Conservation (phyloP, 2,329 filamentous ascomycete species). For the Fusarium sp. region DNA sequence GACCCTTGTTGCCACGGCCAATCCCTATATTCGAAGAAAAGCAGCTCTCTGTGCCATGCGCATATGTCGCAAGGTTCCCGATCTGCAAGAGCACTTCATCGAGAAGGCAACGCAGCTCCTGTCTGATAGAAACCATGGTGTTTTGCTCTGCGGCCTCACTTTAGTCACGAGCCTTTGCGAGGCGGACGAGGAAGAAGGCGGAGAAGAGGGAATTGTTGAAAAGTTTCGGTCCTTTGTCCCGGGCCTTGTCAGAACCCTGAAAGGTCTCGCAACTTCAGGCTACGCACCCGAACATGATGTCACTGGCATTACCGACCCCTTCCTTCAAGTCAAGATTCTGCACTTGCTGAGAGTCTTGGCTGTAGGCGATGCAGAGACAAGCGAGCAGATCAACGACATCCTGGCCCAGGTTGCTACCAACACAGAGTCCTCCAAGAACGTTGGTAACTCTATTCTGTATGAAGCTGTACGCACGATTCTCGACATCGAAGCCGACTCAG, state of each 20-base stretch:
- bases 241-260: constrained; percentile 88
- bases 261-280: constrained; percentile 91
- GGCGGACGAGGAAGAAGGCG: constrained; percentile 91
- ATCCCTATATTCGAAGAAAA: constrained; percentile 98
- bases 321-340: constrained; percentile 96
- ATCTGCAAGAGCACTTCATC: constrained; percentile 95
- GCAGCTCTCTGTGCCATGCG: constrained; percentile 99
- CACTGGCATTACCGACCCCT: constrained; percentile 96
- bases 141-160: constrained; percentile 91
- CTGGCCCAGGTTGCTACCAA: constrained; percentile 97
- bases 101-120: constrained; percentile 92
- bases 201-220: constrained; percentile 90
- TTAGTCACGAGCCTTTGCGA: constrained; percentile 93
- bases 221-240: constrained; percentile 91
- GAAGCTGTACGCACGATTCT: constrained; percentile 97
- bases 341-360: constrained; percentile 87
- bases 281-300: constrained; percentile 99
- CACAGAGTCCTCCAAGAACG: constrained; percentile 97
- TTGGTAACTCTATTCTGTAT: constrained; percentile 97
- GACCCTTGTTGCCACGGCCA: constrained; percentile 88
- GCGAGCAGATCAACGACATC: constrained; percentile 98
- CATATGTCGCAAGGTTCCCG: constrained; percentile 97
- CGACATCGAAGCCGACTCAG: constrained; percentile 97
- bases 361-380: constrained; percentile 86
- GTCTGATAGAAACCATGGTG: constrained; percentile 94